Conservation (phyloP, 2,329 filamentous ascomycete genomes). For the Mycosphaerella sp. region DNA sequence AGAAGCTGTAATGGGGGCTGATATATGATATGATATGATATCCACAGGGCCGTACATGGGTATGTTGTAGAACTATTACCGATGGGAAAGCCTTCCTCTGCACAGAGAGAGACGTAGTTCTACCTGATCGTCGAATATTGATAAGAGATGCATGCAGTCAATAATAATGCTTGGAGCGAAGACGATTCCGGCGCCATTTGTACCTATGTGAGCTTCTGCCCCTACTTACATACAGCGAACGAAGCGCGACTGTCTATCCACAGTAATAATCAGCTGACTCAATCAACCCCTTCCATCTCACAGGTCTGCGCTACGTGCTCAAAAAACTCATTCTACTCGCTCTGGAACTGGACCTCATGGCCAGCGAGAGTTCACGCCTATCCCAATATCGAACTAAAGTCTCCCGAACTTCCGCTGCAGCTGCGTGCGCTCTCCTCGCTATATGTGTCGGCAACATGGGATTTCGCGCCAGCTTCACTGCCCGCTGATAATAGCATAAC, state of each 20-base stretch:
- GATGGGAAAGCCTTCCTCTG: no score
- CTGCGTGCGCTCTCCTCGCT: conserved; percentile 9
- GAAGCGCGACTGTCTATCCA: no score
- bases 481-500: conserved; percentile 3
- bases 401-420: conserved; percentile 13
- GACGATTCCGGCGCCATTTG: conserved; percentile 15
- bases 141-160: conserved; percentile 2
- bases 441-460: conserved; percentile 14
- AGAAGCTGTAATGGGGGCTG: neutral
- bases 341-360: conserved; percentile 16
- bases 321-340: conserved; percentile 8
- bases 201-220: conserved; percentile 17
- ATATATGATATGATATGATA: neutral
- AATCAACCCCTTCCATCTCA: no score
- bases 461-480: conserved; percentile 14
- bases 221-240: no score
- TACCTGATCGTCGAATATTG: neutral
- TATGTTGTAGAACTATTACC: no score
- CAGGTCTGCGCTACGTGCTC: conserved; percentile 7
- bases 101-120: neutral
- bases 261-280: no score
- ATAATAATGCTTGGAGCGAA: conserved; percentile 20
- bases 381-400: conserved; percentile 17
- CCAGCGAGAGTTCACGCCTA: conserved; percentile 15
- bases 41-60: conserved; percentile 8